Evolutionary conservation across 1,284 basidiomycete genomes (phyloP).

Genomic region (Marasmius tenuissimus): DNA sequence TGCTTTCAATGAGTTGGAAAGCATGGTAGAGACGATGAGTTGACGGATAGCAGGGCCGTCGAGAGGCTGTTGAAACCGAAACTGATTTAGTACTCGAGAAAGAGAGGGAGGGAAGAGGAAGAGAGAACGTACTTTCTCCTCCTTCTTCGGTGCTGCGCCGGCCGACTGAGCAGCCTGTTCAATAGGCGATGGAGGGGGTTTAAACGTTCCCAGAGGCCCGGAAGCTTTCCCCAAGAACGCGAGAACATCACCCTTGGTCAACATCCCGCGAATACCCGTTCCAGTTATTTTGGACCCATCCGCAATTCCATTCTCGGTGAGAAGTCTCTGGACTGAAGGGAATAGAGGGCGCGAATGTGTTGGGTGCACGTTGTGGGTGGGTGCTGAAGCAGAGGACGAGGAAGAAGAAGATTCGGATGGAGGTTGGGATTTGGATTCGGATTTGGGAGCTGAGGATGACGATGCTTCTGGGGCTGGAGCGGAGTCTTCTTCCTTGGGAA

Average conservation of each 20-base stretch:
- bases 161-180: conserved; percentile 14
- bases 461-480: conserved; percentile 22
- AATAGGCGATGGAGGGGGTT: conserved; percentile 38
- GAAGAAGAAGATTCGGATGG: conserved; percentile 25
- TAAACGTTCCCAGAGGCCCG: conserved; percentile 74
- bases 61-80: conserved; percentile 52
- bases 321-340: conserved; percentile 75
- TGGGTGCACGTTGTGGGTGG: conserved; percentile 36
- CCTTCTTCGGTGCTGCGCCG: conserved; percentile 32
- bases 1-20: conserved; percentile 58
- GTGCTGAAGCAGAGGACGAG: conserved; percentile 23
- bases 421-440: conserved; percentile 22
- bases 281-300: conserved; percentile 64
- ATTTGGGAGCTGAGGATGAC: conserved; percentile 22
- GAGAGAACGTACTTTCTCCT: conserved; percentile 33
- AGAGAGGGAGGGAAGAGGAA: conserved; percentile 15
- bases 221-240: conserved; percentile 80
- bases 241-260: conserved; percentile 90
- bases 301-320: conserved; percentile 58
- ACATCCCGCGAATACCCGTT: conserved; percentile 84
- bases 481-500: conserved; percentile 56
- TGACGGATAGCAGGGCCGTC: conserved; percentile 71
- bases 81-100: conserved; percentile 9
- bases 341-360: conserved; percentile 66
- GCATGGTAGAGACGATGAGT: conserved; percentile 71